Evolutionary conservation across 1,139 yeast species (phyloP), one percentile per base, ranked within the genome.

Genomic region (Lodderomyces margitis): DNA sequence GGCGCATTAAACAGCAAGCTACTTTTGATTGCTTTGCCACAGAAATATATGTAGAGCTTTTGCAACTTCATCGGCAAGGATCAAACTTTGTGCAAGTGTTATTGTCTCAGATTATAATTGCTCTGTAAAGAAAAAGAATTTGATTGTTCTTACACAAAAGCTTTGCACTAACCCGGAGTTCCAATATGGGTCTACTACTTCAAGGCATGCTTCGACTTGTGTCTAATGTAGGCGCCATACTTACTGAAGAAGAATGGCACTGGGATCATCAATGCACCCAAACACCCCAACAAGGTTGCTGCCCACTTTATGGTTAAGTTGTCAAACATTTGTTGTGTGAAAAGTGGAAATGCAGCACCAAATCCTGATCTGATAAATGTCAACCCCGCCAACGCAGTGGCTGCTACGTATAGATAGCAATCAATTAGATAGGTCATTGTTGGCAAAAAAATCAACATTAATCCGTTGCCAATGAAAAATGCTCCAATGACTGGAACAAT

Each of bases 301-400:
- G 95, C 95, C 92, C 94, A 89, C 57, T 85, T 81, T 37, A 80
- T 77, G 24, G 88, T 83, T 79, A 89, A 75, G 49, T 74, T 75
- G 14, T 69, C 61, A 62, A 88, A 87, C 95, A 89, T 81, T 58
- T 74, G 83, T 21, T 71, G 65, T 3, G 82, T 77, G 54, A 66
- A 65, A 45, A 74, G 69, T 28, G 80, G 74, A 58, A 74, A 68
- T 5, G 67, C 72, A 38, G 75, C 79, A 34, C 78, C 80, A 56
- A 74, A 74, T 14, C 70, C 63, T 2, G 87, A 80, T 70, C 88
- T 76, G 50, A 83, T 59, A 54, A 88, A 80, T 0, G 95, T 81
- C 58, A 87, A 87, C 9, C 83, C 96, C 4, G 96, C 95, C 51
- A 89, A 69, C 1, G 96, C 96, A 17, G 95, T 84, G 11, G 95